Conservation (phyloP, 2,329 filamentous ascomycete species). For the Xylaria sp. region DNA sequence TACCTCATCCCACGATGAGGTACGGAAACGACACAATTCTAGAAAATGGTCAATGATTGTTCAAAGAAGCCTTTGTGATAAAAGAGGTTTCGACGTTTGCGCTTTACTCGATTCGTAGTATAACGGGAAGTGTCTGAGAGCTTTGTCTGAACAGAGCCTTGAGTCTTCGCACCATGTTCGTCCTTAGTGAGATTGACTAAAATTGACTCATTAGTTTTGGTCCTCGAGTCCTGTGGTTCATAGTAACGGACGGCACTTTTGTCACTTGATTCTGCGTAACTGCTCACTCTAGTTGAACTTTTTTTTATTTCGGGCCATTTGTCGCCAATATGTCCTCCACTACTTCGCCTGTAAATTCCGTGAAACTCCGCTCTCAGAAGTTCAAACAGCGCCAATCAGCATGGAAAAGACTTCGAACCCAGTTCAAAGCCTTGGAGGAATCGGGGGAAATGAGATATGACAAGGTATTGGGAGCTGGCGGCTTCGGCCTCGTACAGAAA, state of each 20-base stretch:
- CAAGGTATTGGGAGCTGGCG: constrained; percentile 18
- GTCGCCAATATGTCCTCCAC: background rate
- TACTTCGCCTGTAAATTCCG: background rate
- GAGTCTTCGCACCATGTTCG: background rate
- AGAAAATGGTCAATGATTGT: background rate
- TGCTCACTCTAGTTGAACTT: background rate
- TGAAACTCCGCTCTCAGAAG: background rate
- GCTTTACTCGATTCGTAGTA: constrained; percentile 1
- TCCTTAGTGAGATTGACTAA: background rate
- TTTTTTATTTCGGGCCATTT: background rate
- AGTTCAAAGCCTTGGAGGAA: background rate
- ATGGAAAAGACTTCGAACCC: constrained; percentile 9
- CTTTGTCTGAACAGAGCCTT: background rate
- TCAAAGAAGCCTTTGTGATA: constrained; percentile 11
- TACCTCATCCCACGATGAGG: no score
- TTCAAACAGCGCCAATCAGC: constrained; percentile 2
- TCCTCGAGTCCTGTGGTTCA: background rate
- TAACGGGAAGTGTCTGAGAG: background rate
- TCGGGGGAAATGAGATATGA: background rate
- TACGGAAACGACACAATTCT: constrained; percentile 13
- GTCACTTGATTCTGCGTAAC: no score
- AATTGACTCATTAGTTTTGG: background rate
- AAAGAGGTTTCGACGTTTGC: background rate
- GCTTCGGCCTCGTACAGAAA: constrained; percentile 16
- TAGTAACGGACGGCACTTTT: no score